Evolutionary conservation across 768 basidiomycete species (phyloP).

Genomic region (Mycena chlorophos): DNA sequence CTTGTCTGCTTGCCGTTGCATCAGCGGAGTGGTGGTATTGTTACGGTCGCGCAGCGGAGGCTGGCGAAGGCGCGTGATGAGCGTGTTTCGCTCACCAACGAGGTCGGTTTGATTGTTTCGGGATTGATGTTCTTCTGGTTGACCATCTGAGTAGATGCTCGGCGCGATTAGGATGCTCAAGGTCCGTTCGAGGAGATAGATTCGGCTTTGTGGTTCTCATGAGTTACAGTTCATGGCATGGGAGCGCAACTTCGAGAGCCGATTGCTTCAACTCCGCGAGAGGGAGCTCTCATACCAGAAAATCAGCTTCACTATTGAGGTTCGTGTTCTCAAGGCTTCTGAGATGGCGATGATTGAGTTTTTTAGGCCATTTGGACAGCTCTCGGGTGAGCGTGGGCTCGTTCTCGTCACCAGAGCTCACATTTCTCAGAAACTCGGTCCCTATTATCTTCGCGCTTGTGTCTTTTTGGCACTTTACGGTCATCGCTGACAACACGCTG

Average conservation of each 20-base stretch:
- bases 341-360: background rate
- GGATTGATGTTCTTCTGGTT: background rate
- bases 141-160: slow-evolving; percentile 53
- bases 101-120: slow-evolving; percentile 33
- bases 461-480: slow-evolving; percentile 46
- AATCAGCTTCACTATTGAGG: slow-evolving; percentile 83
- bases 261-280: slow-evolving; percentile 67
- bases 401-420: background rate
- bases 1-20: slow-evolving; percentile 73
- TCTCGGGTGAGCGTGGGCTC: slow-evolving; percentile 33
- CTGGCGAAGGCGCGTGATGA: slow-evolving; percentile 91
- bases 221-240: slow-evolving; percentile 79
- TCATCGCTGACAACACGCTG: slow-evolving; percentile 51
- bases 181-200: slow-evolving; percentile 24
- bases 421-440: slow-evolving; percentile 27
- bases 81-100: slow-evolving; percentile 88
- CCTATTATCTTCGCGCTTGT: slow-evolving; percentile 36
- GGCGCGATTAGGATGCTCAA: slow-evolving; percentile 92
- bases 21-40: slow-evolving; percentile 37
- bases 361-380: slow-evolving; percentile 46
- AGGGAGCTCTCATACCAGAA: slow-evolving; percentile 83
- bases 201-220: slow-evolving; percentile 1
- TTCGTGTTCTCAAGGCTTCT: slow-evolving; percentile 25
- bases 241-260: slow-evolving; percentile 86
- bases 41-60: slow-evolving; percentile 64